phyloP scores from a whole-genome alignment of 2,329 filamentous ascomycete species.

The Fusarium sp. region DNA sequence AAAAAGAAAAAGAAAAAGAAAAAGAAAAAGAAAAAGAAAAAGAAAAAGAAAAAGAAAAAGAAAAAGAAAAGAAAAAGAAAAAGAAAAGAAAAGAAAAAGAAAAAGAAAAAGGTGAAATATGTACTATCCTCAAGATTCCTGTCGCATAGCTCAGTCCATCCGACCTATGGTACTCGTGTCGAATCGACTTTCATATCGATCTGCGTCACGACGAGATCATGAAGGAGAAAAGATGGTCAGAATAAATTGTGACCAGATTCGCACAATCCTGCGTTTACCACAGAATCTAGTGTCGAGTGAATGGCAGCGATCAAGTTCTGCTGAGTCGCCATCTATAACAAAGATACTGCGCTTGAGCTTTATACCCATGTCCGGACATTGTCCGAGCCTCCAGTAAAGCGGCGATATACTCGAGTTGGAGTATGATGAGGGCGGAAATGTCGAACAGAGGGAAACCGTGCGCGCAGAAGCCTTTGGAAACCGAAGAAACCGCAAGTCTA shows the following conservation, averaged over 20 bases:
- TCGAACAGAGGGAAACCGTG: not conserved
- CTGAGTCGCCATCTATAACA: slow-evolving; percentile 19
- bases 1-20: slow-evolving; percentile 26
- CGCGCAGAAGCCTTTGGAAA: slow-evolving; percentile 21
- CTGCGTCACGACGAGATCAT: not conserved
- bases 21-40: slow-evolving; percentile 19
- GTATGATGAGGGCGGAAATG: not conserved
- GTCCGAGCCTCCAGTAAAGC: not conserved
- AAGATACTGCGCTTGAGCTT: slow-evolving; percentile 5
- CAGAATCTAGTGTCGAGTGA: slow-evolving; percentile 30
- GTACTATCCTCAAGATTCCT: slow-evolving; percentile 45
- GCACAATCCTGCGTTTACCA: slow-evolving; percentile 16
- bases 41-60: slow-evolving; percentile 31
- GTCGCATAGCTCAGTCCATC: slow-evolving; percentile 4
- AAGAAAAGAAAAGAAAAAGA: slow-evolving; percentile 31
- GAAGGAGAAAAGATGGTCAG: slow-evolving; percentile 12
- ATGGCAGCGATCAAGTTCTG: slow-evolving; percentile 4
- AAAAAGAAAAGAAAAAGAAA: slow-evolving; percentile 20
- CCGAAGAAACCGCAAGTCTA: slow-evolving; percentile 41
- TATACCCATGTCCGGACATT: not conserved
- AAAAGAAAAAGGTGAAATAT: slow-evolving; percentile 41
- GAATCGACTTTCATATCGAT: not conserved
- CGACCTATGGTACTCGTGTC: not conserved
- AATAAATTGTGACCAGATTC: slow-evolving; percentile 7
- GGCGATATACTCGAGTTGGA: not conserved